Percentiles rank a stretch among this genome's conserved stretches.
These are phyloP conservation scores for Xylariaceae sp. DNA, from an alignment of 2,329 filamentous ascomycete genomes.

Conservation along the genomic window DNA sequence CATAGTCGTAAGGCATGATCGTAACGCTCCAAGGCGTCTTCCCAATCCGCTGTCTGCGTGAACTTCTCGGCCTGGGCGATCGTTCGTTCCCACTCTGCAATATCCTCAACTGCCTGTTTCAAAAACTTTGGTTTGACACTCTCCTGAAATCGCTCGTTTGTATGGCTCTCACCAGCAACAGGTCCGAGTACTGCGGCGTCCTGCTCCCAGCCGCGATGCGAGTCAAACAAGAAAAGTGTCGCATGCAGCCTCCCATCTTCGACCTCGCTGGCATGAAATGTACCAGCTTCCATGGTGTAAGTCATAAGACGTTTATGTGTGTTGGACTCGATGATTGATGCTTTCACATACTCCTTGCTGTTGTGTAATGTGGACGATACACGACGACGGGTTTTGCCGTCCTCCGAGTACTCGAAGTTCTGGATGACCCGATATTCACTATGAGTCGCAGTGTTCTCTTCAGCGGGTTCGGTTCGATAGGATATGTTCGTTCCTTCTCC, in stretches of 20 bases:
- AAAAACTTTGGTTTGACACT: conserved; percentile 14
- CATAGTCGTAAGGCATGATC: conserved; percentile 20
- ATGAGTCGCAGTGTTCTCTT: too few relatives aligned
- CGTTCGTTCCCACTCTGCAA: conserved; percentile 12
- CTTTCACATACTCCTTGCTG: conserved; percentile 17
- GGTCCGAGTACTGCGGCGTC: conserved; percentile 30
- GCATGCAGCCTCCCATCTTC: conserved; percentile 26
- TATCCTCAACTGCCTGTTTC: conserved; percentile 9
- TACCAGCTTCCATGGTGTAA: conserved; percentile 27
- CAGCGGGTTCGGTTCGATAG: too few relatives aligned
- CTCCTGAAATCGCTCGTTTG: conserved; percentile 17
- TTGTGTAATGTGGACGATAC: conserved; percentile 22
- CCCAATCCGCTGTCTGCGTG: conserved; percentile 14
- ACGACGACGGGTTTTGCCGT: too few relatives aligned
- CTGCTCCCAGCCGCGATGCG: conserved; percentile 25
- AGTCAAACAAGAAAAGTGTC: conserved; percentile 33
- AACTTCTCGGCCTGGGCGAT: conserved; percentile 13
- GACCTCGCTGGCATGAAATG: conserved; percentile 27
- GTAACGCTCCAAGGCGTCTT: conserved; percentile 18
- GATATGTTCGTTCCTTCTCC: conserved; percentile 29
- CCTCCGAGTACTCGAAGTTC: too few relatives aligned
- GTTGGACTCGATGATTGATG: conserved; percentile 1
- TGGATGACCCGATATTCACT: too few relatives aligned
- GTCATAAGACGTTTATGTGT: conserved; percentile 15
- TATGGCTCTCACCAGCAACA: conserved; percentile 15